phyloP scores from a whole-genome alignment of 768 basidiomycete species.

The Leccinum arenicola region DNA sequence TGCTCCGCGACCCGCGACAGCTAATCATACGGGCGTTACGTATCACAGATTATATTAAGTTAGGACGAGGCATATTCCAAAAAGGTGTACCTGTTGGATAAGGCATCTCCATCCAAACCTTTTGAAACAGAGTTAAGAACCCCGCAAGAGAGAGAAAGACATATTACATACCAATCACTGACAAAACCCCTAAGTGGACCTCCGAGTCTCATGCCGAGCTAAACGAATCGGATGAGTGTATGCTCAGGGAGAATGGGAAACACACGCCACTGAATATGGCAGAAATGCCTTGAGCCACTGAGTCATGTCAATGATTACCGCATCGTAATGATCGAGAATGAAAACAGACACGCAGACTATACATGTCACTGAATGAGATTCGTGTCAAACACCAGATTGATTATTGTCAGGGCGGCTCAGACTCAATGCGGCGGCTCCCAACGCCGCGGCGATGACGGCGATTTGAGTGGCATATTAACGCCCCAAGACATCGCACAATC shows the following conservation, averaged over 20 bases:
- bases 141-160: background rate
- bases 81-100: constrained; percentile 68
- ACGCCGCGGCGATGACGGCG: constrained; percentile 55
- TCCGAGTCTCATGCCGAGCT: constrained; percentile 76
- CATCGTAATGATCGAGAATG: constrained; percentile 3
- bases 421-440: constrained; percentile 64
- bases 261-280: constrained; percentile 65
- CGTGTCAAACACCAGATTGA: constrained; percentile 20
- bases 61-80: constrained; percentile 55
- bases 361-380: constrained; percentile 79
- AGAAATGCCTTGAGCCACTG: constrained; percentile 67
- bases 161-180: constrained; percentile 52
- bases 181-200: constrained; percentile 74
- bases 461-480: constrained; percentile 64
- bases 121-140: background rate
- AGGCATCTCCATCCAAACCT: constrained; percentile 75
- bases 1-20: background rate
- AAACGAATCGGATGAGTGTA: background rate
- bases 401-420: background rate
- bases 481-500: constrained; percentile 73
- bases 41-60: constrained; percentile 60
- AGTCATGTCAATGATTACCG: constrained; percentile 13
- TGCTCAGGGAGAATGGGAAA: constrained; percentile 3
- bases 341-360: constrained; percentile 59
- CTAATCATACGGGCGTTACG: constrained; percentile 55